These are phyloP conservation scores for Phylloporus sp. DNA, from an alignment of 768 basidiomycete species.

Conservation along the genomic window DNA sequence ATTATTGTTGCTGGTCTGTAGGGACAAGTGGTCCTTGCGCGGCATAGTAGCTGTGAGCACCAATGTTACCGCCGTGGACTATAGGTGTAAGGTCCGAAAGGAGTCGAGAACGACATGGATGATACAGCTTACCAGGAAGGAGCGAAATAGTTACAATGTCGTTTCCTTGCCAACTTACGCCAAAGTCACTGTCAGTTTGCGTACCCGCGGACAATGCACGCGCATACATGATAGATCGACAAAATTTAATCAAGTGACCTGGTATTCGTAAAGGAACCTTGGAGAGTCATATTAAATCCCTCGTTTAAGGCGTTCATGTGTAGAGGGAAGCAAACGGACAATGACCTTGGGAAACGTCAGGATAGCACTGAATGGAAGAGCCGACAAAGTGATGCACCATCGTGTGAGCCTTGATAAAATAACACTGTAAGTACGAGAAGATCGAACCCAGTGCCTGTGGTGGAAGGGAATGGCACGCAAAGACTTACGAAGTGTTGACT, in stretches of 20 bases:
- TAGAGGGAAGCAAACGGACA: constrained; percentile 49
- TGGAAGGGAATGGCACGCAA: neutral
- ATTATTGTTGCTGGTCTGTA: constrained; percentile 47
- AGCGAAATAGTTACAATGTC: constrained; percentile 60
- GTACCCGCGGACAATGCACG: neutral
- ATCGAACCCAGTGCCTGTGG: constrained; percentile 26
- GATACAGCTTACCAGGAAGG: constrained; percentile 42
- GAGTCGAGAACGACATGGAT: neutral
- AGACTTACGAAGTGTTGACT: constrained; percentile 51
- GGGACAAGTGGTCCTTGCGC: constrained; percentile 52
- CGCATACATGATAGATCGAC: constrained; percentile 51
- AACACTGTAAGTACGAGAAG: neutral
- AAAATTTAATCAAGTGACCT: constrained; percentile 70
- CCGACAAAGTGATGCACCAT: constrained; percentile 51
- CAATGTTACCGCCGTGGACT: constrained; percentile 67
- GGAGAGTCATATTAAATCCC: constrained; percentile 59
- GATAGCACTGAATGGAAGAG: constrained; percentile 49
- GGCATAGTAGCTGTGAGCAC: constrained; percentile 62
- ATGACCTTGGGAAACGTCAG: constrained; percentile 51
- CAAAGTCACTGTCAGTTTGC: constrained; percentile 20
- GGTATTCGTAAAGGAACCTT: constrained; percentile 54
- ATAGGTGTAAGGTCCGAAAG: neutral
- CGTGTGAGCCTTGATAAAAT: constrained; percentile 40
- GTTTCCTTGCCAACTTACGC: constrained; percentile 58
- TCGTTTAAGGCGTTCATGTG: constrained; percentile 50